Evolutionary conservation across 768 basidiomycete species (phyloP).

Genomic region (Xerocomellus dryophilus): DNA sequence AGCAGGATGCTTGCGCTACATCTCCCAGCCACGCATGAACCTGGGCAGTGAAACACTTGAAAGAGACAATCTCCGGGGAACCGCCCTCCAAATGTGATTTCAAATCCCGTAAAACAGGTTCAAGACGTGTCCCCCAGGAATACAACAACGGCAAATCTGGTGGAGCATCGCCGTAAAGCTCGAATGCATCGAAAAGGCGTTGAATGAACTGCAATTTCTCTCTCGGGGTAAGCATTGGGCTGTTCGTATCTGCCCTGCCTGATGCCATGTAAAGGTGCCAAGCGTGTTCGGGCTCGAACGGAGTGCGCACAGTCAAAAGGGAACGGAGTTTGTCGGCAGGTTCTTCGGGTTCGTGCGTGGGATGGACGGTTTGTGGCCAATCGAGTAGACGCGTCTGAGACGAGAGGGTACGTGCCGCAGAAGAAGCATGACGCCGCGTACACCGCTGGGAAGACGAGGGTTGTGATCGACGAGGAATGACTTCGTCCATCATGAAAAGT

Average conservation of each 20-base stretch:
- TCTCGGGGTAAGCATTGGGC: constrained; percentile 15
- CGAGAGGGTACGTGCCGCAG: constrained; percentile 17
- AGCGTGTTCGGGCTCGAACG: constrained; percentile 38
- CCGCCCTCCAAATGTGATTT: constrained; percentile 20
- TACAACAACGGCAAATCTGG: constrained; percentile 24
- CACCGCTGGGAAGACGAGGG: constrained; percentile 14
- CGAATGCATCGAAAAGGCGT: constrained; percentile 15
- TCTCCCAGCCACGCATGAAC: constrained; percentile 38
- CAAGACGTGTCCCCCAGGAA: constrained; percentile 39
- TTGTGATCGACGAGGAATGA: constrained; percentile 28
- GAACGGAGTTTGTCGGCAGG: constrained; percentile 16
- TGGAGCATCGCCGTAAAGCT: constrained; percentile 12
- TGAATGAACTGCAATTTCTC: constrained; percentile 31
- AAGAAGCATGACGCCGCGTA: constrained; percentile 23
- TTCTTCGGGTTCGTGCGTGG: constrained; percentile 5
- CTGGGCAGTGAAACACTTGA: constrained; percentile 32
- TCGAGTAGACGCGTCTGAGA: constrained; percentile 13
- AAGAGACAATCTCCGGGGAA: constrained; percentile 18
- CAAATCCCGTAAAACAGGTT: constrained; percentile 31
- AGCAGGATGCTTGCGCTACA: constrained; percentile 32
- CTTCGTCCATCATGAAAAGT: constrained; percentile 37
- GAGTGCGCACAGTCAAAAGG: constrained; percentile 13
- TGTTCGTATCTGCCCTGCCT: constrained; percentile 6
- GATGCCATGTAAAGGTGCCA: constrained; percentile 39
- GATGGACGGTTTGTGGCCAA: background rate